A percentile compares a stretch with the other conserved stretches of the same genome.
Conservation (phyloP, 139 green algal genomes). For the Volvox reticuliferus region DNA sequence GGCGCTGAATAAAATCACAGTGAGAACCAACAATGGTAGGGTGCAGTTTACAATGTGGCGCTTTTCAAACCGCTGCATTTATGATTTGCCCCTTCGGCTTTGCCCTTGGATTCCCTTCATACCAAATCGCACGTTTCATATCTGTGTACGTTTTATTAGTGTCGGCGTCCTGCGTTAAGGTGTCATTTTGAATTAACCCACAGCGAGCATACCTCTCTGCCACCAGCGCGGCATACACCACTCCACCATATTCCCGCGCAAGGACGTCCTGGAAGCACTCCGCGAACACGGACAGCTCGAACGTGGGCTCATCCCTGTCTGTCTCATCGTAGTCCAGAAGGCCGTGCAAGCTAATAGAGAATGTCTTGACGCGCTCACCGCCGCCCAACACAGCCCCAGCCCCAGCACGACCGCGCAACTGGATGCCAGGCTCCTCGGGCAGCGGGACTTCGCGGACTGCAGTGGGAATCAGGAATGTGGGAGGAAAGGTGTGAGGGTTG, state of each 20-base stretch:
- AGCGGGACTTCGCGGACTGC: constrained; percentile 24
- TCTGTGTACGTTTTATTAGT: no score
- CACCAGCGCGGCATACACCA: constrained; percentile 44
- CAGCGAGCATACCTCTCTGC: constrained; percentile 41
- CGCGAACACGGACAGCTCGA: constrained; percentile 83
- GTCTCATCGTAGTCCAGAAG: constrained; percentile 86
- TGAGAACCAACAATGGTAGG: no score
- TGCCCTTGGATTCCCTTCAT: no score
- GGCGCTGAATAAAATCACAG: no score
- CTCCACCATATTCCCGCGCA: constrained; percentile 64
- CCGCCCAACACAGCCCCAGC: no score
- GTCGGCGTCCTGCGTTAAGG: no score
- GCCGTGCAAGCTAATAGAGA: constrained; percentile 75
- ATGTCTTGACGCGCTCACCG: constrained; percentile 39
- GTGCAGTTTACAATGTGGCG: no score
- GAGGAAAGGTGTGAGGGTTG: not conserved
- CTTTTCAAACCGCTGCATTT: no score
- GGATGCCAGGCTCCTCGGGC: constrained; percentile 30
- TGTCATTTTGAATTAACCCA: no score
- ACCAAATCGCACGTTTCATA: no score
- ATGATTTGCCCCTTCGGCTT: no score
- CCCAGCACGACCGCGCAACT: constrained; percentile 36
- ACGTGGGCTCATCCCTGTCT: constrained; percentile 72
- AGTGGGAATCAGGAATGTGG: not conserved
- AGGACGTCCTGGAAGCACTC: constrained; percentile 83